Percentiles rank a stretch among this genome's conserved stretches.
Conservation (phyloP, 805 yeast species). For the Zygotorulaspora florentina region DNA sequence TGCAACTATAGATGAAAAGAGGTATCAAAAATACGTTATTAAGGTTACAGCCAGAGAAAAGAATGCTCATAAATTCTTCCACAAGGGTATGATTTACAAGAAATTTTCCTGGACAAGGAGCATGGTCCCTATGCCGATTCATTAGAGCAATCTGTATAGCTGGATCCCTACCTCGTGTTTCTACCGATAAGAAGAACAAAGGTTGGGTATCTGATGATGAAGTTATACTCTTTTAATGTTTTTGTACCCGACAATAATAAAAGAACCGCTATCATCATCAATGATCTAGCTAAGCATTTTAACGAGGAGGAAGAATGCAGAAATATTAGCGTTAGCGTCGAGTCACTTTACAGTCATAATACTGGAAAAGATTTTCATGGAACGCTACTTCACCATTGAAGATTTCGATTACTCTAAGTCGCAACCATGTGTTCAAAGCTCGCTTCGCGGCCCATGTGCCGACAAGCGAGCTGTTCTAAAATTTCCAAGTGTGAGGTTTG, state of each 20-base stretch:
- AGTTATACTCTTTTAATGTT: conserved; percentile 43
- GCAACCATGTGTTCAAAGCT: no score
- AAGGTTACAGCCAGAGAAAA: conserved; percentile 80
- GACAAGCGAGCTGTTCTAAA: no score
- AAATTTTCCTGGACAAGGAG: conserved; percentile 88
- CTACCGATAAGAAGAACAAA: conserved; percentile 35
- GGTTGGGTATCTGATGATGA: conserved; percentile 47
- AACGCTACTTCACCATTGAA: conserved; percentile 80
- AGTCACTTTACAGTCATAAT: conserved; percentile 76
- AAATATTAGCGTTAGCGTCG: conserved; percentile 93
- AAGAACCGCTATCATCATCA: conserved; percentile 62
- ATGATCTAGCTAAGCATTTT: conserved; percentile 46
- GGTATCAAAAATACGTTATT: conserved; percentile 64
- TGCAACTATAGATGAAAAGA: conserved; percentile 68
- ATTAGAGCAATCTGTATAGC: conserved; percentile 83
- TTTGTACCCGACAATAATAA: conserved; percentile 41
- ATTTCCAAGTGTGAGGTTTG: no score
- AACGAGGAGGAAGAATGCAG: conserved; percentile 37
- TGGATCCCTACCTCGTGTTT: conserved; percentile 83
- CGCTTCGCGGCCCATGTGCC: no score
- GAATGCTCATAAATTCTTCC: conserved; percentile 91
- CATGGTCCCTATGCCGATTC: conserved; percentile 89
- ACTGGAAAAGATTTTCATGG: conserved; percentile 84
- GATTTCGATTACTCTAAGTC: conserved; percentile 69
- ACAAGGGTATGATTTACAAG: conserved; percentile 88